Evolutionary conservation across 1,284 basidiomycete genomes (phyloP).

Genomic region (Ustilago nuda): DNA sequence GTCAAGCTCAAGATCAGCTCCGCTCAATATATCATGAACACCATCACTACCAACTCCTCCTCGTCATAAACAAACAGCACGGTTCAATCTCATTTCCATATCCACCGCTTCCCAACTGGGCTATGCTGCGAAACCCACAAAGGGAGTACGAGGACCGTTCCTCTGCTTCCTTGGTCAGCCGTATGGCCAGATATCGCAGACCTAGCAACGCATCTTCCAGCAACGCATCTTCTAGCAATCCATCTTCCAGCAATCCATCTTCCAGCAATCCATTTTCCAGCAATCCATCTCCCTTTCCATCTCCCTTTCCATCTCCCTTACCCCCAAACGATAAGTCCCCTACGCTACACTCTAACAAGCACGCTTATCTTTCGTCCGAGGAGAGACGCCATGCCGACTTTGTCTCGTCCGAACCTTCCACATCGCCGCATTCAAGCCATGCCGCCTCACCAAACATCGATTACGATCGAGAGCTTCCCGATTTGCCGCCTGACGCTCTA

Average conservation of each 20-base stretch:
- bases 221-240: not conserved
- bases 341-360: slow-evolving; percentile 13
- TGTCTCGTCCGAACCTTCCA: slow-evolving; percentile 27
- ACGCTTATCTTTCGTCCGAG: slow-evolving; percentile 31
- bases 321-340: slow-evolving; percentile 12
- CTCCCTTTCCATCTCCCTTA: slow-evolving; percentile 16
- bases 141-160: slow-evolving; percentile 12
- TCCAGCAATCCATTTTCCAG: not conserved
- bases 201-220: not conserved
- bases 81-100: not conserved
- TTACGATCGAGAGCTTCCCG: slow-evolving; percentile 38
- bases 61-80: not conserved
- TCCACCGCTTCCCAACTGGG: slow-evolving; percentile 3
- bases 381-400: slow-evolving; percentile 22
- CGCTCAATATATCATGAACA: not conserved
- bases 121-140: slow-evolving; percentile 21
- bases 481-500: slow-evolving; percentile 38
- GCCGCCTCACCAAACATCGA: slow-evolving; percentile 36
- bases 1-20: not conserved
- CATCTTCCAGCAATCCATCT: slow-evolving; percentile 17
- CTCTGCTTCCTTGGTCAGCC: slow-evolving; percentile 19
- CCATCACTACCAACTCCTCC: not conserved
- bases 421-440: slow-evolving; percentile 25
- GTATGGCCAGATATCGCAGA: slow-evolving; percentile 30
- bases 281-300: slow-evolving; percentile 1